These are phyloP conservation scores for Corylus avellana DNA, from an alignment of 306 rosid genomes.

Conservation along the genomic window DNA sequence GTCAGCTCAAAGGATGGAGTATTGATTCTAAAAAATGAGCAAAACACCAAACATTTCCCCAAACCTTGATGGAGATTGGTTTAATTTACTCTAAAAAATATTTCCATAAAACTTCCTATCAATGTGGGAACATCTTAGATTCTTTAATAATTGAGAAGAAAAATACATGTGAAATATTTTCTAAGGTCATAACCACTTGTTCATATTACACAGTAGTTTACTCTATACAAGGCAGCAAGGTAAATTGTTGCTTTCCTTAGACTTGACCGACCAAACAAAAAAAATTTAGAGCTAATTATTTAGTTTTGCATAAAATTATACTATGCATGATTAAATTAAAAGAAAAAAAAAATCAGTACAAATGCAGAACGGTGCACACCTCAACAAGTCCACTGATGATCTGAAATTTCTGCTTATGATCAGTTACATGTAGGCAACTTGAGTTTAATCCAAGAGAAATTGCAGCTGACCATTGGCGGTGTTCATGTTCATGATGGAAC, in stretches of 20 bases:
- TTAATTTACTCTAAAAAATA: neutral
- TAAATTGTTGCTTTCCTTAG: neutral
- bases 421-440: constrained; percentile 87
- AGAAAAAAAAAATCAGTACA: neutral
- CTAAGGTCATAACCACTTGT: neutral
- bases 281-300: neutral
- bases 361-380: constrained; percentile 42
- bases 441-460: constrained; percentile 93
- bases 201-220: neutral
- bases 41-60: neutral
- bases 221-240: neutral
- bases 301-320: neutral
- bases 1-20: neutral
- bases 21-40: neutral
- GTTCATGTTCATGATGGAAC: constrained; percentile 87
- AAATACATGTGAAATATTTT: neutral
- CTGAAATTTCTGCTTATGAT: constrained; percentile 79
- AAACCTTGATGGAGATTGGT: neutral
- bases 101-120: too few species aligned
- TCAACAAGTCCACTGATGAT: constrained; percentile 78
- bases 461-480: constrained; percentile 88
- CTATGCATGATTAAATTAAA: too few species aligned
- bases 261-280: neutral
- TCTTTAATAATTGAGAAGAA: neutral
- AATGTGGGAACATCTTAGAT: neutral